These are phyloP conservation scores for Naganishia cerealis DNA, from an alignment of 1,284 basidiomycete species.

Conservation along the genomic window DNA sequence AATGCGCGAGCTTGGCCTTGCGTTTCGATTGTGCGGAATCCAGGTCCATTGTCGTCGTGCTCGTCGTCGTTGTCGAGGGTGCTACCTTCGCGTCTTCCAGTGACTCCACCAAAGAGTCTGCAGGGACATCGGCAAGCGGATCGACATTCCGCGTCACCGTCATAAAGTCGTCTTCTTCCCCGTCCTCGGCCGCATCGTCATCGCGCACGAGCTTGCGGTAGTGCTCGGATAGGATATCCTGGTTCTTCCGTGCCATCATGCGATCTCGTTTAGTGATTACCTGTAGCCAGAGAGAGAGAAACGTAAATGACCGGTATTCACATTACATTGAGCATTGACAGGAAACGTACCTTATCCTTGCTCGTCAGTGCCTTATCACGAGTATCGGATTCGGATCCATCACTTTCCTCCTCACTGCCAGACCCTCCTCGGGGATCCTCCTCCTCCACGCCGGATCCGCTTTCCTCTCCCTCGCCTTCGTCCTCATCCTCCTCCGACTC, in stretches of 20 bases:
- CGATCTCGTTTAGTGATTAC: conserved; percentile 95
- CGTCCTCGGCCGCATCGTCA: conserved; percentile 54
- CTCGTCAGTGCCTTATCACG: neutral
- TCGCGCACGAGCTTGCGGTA: conserved; percentile 85
- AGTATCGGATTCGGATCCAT: conserved; percentile 34
- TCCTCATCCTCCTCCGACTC: conserved; percentile 40
- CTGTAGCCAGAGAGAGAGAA: conserved; percentile 1
- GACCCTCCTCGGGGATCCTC: conserved; percentile 42
- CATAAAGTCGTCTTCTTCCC: conserved; percentile 67
- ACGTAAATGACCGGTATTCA: neutral
- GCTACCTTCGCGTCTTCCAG: conserved; percentile 34
- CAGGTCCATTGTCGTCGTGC: conserved; percentile 29
- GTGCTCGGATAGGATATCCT: conserved; percentile 86
- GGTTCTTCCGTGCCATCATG: conserved; percentile 97
- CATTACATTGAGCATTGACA: neutral
- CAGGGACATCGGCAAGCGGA: conserved; percentile 58
- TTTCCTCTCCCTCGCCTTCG: conserved; percentile 39
- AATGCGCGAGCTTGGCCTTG: conserved; percentile 69
- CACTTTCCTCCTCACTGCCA: conserved; percentile 50
- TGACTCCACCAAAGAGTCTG: conserved; percentile 30
- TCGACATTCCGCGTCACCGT: conserved; percentile 89
- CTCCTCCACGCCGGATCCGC: conserved; percentile 49
- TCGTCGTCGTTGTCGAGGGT: conserved; percentile 3
- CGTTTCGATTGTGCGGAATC: conserved; percentile 58
- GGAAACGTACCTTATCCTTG: conserved; percentile 12